Evolutionary conservation across 1,284 basidiomycete species (phyloP).

Genomic region (Pterula multifida): DNA sequence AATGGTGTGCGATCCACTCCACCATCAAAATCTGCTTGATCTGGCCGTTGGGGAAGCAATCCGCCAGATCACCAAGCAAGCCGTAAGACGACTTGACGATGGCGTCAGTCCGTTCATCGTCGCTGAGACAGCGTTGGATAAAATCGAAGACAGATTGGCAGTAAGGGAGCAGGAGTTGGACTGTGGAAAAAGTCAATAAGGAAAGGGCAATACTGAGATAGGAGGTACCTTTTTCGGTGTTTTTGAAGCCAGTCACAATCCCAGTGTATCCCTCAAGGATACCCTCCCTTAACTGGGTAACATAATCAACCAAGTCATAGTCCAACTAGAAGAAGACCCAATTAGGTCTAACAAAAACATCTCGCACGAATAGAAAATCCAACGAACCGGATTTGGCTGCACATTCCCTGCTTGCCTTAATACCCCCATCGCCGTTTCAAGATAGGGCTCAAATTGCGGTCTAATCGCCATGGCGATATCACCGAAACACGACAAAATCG

Average conservation of each 20-base stretch:
- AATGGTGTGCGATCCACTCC: conserved; percentile 73
- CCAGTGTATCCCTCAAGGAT: conserved; percentile 97
- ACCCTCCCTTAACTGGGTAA: conserved; percentile 82
- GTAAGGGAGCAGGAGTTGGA: conserved; percentile 60
- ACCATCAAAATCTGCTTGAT: conserved; percentile 71
- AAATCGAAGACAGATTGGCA: conserved; percentile 73
- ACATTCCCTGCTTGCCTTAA: conserved; percentile 84
- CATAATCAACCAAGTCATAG: conserved; percentile 88
- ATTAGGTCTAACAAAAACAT: conserved; percentile 3
- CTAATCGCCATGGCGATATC: conserved; percentile 95
- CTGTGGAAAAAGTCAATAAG: conserved; percentile 22
- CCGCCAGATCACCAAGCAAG: conserved; percentile 87
- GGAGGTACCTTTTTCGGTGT: conserved; percentile 61
- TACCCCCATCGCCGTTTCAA: conserved; percentile 86
- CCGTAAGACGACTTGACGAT: conserved; percentile 72
- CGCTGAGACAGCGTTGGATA: conserved; percentile 67
- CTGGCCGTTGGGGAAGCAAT: conserved; percentile 70
- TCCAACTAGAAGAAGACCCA: conserved; percentile 43
- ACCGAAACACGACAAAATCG: conserved; percentile 90
- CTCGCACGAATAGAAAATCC: conserved; percentile 6
- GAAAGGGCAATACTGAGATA: background rate
- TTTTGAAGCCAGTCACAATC: conserved; percentile 84
- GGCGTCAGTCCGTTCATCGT: conserved; percentile 78
- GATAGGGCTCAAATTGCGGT: conserved; percentile 77
- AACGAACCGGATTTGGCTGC: conserved; percentile 71